Percentiles rank a stretch among this genome's conserved stretches.
These are phyloP conservation scores for Clarireedia hainanense DNA, from an alignment of 2,329 filamentous ascomycete genomes.

Conservation along the genomic window DNA sequence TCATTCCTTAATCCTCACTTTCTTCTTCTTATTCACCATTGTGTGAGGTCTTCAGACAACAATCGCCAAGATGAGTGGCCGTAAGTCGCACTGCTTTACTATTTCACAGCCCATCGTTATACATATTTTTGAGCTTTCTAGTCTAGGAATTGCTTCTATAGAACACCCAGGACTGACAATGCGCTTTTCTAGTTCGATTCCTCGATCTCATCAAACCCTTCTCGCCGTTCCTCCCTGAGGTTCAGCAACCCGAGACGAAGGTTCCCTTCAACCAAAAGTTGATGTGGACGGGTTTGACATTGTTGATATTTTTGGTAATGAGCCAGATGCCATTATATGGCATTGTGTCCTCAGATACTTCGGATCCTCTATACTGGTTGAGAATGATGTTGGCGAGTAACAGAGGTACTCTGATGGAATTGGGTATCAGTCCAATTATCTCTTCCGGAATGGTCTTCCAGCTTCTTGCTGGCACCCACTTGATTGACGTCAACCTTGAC, in stretches of 20 bases:
- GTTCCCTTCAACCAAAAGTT: constrained; percentile 97
- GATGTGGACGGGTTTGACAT: constrained; percentile 90
- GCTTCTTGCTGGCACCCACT: constrained; percentile 97
- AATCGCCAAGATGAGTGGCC: constrained; percentile 36
- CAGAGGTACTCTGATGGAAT: constrained; percentile 88
- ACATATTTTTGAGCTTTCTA: not conserved
- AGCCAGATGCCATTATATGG: constrained; percentile 99
- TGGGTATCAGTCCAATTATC: constrained; percentile 98
- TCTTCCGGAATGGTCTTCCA: constrained; percentile 99
- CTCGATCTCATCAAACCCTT: constrained; percentile 99
- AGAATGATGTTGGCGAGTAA: constrained; percentile 99
- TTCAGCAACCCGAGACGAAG: constrained; percentile 97
- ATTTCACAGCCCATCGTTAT: constrained; percentile 1
- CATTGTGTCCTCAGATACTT: constrained; percentile 97
- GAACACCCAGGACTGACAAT: constrained; percentile 18
- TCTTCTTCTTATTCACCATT: constrained; percentile 29
- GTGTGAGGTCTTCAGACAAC: constrained; percentile 29
- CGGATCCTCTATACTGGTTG: constrained; percentile 98
- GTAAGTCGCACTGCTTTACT: constrained; percentile 27
- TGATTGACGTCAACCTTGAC: constrained; percentile 99
- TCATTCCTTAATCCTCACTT: constrained; percentile 23
- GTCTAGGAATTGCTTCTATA: constrained; percentile 13
- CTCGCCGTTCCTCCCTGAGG: constrained; percentile 98
- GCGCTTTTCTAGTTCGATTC: constrained; percentile 68
- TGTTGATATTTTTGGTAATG: constrained; percentile 99